Conservation (phyloP, 2,329 filamentous ascomycete genomes). For the Epichloe bromicola region DNA sequence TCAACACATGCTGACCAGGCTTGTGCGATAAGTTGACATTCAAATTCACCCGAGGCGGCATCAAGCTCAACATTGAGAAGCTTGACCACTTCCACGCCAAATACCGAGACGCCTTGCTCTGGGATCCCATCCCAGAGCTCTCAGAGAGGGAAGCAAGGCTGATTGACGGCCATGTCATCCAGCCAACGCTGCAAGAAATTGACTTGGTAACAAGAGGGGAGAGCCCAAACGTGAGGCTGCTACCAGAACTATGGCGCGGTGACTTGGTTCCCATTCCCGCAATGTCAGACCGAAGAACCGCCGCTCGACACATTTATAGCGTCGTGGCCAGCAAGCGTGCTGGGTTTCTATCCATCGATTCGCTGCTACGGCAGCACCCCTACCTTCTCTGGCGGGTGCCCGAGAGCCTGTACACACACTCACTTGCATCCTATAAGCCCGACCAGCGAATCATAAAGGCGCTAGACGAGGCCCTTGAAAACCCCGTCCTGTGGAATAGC, state of each 20-base stretch:
- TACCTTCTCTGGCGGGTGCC: slow-evolving; percentile 27
- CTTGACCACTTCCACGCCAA: slow-evolving; percentile 65
- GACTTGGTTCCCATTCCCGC: slow-evolving; percentile 16
- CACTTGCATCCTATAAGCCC: slow-evolving; percentile 11
- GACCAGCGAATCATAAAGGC: slow-evolving; percentile 12
- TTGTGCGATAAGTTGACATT: slow-evolving; percentile 53
- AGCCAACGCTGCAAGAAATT: slow-evolving; percentile 13
- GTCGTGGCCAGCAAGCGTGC: slow-evolving; percentile 12
- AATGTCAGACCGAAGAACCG: slow-evolving; percentile 7
- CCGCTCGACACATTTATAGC: slow-evolving; percentile 11
- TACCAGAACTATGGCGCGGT: slow-evolving; percentile 11
- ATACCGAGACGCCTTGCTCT: slow-evolving; percentile 33
- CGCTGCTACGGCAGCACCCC: slow-evolving; percentile 18
- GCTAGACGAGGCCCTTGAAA: slow-evolving; percentile 13
- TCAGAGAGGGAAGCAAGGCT: slow-evolving; percentile 13
- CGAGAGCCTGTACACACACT: slow-evolving; percentile 14
- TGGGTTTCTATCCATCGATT: slow-evolving; percentile 11
- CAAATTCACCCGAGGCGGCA: slow-evolving; percentile 85
- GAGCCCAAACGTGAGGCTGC: background rate
- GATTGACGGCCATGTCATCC: slow-evolving; percentile 11
- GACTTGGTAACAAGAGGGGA: slow-evolving; percentile 11
- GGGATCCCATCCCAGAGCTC: slow-evolving; percentile 11
- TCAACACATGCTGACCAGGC: slow-evolving; percentile 12
- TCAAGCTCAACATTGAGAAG: slow-evolving; percentile 69
- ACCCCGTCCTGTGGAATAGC: slow-evolving; percentile 6